Evolutionary conservation across 2,329 filamentous ascomycete species (phyloP), one percentile per base, ranked within the genome.

Genomic region (Fusarium protoensiforme): DNA sequence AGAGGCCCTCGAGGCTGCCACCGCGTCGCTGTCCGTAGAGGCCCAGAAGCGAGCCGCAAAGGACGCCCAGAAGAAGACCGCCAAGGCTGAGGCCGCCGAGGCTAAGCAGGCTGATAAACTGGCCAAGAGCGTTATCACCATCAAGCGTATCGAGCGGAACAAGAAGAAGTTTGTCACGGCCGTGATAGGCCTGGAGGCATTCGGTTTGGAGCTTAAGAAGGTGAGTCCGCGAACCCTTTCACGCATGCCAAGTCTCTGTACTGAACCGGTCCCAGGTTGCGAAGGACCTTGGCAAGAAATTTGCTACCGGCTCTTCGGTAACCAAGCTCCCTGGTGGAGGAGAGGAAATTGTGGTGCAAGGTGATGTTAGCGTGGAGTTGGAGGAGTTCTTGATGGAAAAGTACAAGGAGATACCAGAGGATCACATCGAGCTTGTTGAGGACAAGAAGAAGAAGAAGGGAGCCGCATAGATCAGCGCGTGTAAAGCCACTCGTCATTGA

Each of bases 241-340:
- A 36, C 35, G 29, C 14, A 33, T 4, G 24, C 13, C 13, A 51
- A 38, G n/a, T 22, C 24, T 41, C 31, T 57, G 58, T 73, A 51
- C 74, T 78, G 14, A 78, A 46, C 22, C 56, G 3, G 53, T 27
- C 22, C 29, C 43, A 86, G 84, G 88, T 97, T 9, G 92, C 95
- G 67, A 98, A 98, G 87, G 96, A 98, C 80, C 92, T 98, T 76
- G 96, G 96, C 72, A 99, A 98, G 90, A 98, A 98, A 85, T 98
- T 99, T 80, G 96, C 96, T 33, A 98, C 96, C 11, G 96, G 96
- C 1, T 93, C 92, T 18, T 95, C 92, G 51, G 96, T 99, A 51
- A 98, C 96, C 10, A 98, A 98, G 85, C 90, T 93, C 2, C 89
- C 94, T 0, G 92, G 91, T 64, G 94, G 94, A 24, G 93, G 93